Base-by-base conservation (phyloP, 2,329 filamentous ascomycete species). In the Trichoderma koningiopsis region DNA sequence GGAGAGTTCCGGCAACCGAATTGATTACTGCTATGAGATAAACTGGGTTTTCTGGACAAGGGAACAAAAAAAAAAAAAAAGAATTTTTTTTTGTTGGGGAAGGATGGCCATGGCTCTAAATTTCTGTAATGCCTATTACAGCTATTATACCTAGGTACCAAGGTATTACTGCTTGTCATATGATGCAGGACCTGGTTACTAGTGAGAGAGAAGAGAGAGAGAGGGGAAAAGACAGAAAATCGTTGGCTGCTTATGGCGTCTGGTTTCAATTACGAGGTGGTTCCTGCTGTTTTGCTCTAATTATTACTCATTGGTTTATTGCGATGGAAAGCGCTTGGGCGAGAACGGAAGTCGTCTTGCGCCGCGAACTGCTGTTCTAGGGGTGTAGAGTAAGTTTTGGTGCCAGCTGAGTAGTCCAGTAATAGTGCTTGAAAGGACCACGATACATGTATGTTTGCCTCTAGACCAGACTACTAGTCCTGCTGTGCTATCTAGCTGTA, bases 71-170 rank as follows among this genome's bases (percentile, higher is more conserved):
- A 33, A 22, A n/a, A 27, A 37, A 19, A 24, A 29, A n/a, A 33
- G 33, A n/a, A 27, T 14, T 52, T 62, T 52, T 62, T 27, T 49
- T 62, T 62, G 59, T 62, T 62, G 59, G 53, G 59, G 59, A 49
- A 49, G 47, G 29, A n/a, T 52, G 59, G 40, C 19, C 19, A 14
- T 62, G 59, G 40, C 19, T n/a, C 29, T 62, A 62, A 62, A n/a
- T 10, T 29, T 29, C 5, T 56, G 10, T 33, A 33, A n/a, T 56
- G 19, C 11, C 33, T 35, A 33, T 33, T 33, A 3, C 0, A 33
- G 33, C 33, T 33, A 33, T 33, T 33, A 33, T 11, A 35, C 11
- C 33, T 35, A 35, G 33, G 33, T 35, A 35, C 33, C 10, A 11
- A 10, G 33, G 14, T 55, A 56, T 31, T 33, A 16, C 16, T n/a